These are phyloP conservation scores for Coniochaeta sp. DNA, from an alignment of 2,329 filamentous ascomycete species.

Conservation along the genomic window DNA sequence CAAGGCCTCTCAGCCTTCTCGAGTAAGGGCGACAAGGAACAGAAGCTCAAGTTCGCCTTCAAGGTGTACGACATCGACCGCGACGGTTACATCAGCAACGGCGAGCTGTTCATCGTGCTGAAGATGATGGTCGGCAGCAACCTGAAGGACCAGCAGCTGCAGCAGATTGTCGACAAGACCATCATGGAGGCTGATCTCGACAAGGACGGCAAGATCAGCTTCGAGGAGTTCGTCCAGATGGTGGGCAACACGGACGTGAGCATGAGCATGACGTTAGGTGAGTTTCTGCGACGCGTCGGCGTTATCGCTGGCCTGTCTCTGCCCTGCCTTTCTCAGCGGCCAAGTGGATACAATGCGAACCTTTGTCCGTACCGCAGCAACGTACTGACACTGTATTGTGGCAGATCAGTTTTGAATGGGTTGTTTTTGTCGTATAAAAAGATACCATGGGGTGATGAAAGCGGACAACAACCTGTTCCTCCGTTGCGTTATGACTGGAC, in stretches of 20 bases:
- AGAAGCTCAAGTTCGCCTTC: constrained; percentile 96
- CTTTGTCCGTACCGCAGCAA: background rate
- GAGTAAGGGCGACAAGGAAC: constrained; percentile 97
- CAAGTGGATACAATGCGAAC: background rate
- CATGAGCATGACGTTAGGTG: constrained; percentile 68
- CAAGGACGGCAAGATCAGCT: constrained; percentile 95
- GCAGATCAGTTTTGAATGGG: background rate
- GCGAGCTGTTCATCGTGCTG: constrained; percentile 96
- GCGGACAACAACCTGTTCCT: background rate
- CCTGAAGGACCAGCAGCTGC: constrained; percentile 95
- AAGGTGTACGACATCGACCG: constrained; percentile 99
- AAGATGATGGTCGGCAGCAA: constrained; percentile 99
- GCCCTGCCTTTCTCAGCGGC: background rate
- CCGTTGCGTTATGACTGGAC: background rate
- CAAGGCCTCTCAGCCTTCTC: constrained; percentile 92
- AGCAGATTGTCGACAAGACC: constrained; percentile 99
- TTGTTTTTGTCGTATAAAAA: background rate
- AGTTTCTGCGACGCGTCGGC: constrained; percentile 19
- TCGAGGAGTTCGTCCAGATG: constrained; percentile 98
- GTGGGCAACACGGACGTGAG: constrained; percentile 85
- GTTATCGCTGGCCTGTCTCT: background rate
- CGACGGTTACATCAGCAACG: constrained; percentile 97
- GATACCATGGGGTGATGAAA: background rate
- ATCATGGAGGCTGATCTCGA: constrained; percentile 99
- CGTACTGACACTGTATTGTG: background rate